A percentile compares a stretch with the other conserved stretches of the same genome.
Conservation (phyloP, 768 basidiomycete genomes). For the Amanita thiersii region DNA sequence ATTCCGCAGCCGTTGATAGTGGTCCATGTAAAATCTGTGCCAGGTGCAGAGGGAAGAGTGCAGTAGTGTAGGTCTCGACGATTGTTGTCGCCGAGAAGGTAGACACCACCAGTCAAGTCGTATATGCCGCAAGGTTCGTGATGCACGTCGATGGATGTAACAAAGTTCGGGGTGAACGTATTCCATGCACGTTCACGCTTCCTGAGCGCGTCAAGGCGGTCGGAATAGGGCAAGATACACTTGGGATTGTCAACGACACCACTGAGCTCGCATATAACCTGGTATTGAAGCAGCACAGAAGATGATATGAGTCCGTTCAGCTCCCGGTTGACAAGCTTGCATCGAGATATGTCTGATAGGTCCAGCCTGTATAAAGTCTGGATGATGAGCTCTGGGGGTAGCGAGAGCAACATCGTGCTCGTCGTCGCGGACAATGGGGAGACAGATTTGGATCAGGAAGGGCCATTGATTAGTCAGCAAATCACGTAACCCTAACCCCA, state of each 20-base stretch:
- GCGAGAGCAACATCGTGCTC: neutral
- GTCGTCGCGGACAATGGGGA: no score
- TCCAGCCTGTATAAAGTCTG: constrained; percentile 21
- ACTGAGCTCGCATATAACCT: constrained; percentile 17
- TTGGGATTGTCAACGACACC: constrained; percentile 22
- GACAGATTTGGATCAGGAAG: no score
- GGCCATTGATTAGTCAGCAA: no score
- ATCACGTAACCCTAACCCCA: no score
- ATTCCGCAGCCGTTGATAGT: constrained; percentile 18
- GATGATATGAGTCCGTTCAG: constrained; percentile 18
- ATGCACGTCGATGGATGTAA: constrained; percentile 16
- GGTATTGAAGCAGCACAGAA: constrained; percentile 25
- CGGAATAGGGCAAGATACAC: constrained; percentile 14
- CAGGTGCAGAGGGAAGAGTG: constrained; percentile 20
- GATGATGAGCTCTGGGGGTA: constrained; percentile 19
- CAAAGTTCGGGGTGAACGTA: constrained; percentile 17
- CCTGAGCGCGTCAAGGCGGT: constrained; percentile 20
- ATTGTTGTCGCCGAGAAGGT: constrained; percentile 25
- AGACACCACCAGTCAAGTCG: constrained; percentile 32
- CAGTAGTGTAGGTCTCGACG: constrained; percentile 23
- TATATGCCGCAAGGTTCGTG: constrained; percentile 29
- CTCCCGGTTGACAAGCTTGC: constrained; percentile 14
- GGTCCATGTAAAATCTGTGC: constrained; percentile 21
- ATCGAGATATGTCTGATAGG: constrained; percentile 16
- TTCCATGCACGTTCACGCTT: constrained; percentile 24